phyloP scores from a whole-genome alignment of 306 rosid genomes.

The Cucurbita moschata region DNA sequence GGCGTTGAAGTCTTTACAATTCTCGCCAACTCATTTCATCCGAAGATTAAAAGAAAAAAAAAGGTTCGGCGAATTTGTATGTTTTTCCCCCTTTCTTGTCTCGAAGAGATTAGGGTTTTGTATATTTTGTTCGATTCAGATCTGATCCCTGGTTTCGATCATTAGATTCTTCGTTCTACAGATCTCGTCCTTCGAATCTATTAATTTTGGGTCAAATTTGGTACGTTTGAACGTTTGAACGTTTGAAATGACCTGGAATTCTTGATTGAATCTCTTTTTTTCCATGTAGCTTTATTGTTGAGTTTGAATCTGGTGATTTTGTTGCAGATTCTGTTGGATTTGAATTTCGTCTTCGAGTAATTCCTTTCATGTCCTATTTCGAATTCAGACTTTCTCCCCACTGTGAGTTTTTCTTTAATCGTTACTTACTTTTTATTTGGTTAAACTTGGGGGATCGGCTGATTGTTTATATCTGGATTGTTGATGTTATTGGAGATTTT shows the following conservation, averaged over 20 bases:
- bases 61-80: background rate
- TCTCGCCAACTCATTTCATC: constrained; percentile 2
- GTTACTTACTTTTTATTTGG: background rate
- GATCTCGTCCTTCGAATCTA: constrained; percentile 19
- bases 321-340: constrained; percentile 22
- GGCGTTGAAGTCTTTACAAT: background rate
- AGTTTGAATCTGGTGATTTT: constrained; percentile 12
- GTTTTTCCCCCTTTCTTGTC: background rate
- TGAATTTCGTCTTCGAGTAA: constrained; percentile 20
- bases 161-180: constrained; percentile 6
- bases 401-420: constrained; percentile 27
- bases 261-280: background rate
- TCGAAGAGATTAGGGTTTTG: constrained; percentile 24
- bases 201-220: background rate
- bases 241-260: background rate
- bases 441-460: background rate
- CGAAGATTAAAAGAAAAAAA: background rate
- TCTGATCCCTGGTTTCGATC: constrained; percentile 28
- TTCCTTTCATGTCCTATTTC: constrained; percentile 47
- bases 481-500: background rate
- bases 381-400: constrained; percentile 44
- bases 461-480: background rate
- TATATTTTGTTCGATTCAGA: constrained; percentile 25
- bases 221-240: constrained; percentile 4
- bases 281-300: background rate